Evolutionary conservation across 129 eudicot genomes (phyloP), one percentile per base, ranked within the genome.

Genomic region (Chrysanthemum lavandulifolium): DNA sequence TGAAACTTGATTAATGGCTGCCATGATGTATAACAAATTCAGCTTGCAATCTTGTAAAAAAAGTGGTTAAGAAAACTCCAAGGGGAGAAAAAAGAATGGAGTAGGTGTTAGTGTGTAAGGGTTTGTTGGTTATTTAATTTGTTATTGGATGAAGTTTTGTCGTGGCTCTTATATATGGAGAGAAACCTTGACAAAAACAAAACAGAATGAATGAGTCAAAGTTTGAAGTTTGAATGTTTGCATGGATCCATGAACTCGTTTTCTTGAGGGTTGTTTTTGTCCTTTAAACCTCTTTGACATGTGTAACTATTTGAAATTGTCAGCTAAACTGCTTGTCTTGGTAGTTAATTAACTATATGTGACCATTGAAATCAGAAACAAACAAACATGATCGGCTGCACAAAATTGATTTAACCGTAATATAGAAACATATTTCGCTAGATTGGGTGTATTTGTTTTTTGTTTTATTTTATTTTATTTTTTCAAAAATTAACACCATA

Each of bases 181-280:
- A 36, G 45, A 36, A 36, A 36, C 45, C 45, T 36, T 36, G 45
- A 36, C 13, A 61, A 11, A 78, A 36, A 52, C 71, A 70, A 45
- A 2, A 33, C 18, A 69, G 9, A 36, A 36, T 36, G 67, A 70
- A 23, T 23, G 23, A 23, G 76, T 77, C 76, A 70, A 61, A 62
- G 18, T 19, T 13, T 61, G 53, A 77, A 71, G 60, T 78, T 78
- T 78, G 81, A 78, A 78, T 70, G 16, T 52, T 0, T 19, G 76
- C n/a, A 63, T 53, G 18, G 15, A 75, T 40, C 70, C 19, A 69
- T 50, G n/a, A 45, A 78, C 81, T 78, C 81, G 81, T 73, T 78
- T 78, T 71, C 81, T 78, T 57, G 67, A 64, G 60, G 78, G 25
- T 43, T n/a, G 40, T 59, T 62, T 71, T 78, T 78, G 81, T 71